Percentiles rank a stretch among this genome's conserved stretches.
phyloP scores from a whole-genome alignment of 306 rosid genomes.

The Mimosa bimucronata region DNA sequence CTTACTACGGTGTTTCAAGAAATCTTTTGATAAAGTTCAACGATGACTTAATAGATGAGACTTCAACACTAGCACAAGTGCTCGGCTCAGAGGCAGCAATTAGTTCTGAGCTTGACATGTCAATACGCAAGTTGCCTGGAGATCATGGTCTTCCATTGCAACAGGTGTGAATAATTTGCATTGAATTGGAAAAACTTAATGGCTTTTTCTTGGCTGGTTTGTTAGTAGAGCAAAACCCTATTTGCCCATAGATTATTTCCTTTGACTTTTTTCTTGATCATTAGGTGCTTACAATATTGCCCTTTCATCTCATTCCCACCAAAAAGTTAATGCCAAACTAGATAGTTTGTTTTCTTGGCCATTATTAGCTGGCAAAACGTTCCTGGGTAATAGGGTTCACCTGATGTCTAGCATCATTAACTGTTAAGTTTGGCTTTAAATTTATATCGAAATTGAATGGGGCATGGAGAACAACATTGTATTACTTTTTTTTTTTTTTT shows the following conservation, averaged over 20 bases:
- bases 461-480: neutral
- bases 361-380: neutral
- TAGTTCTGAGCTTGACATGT: slow-evolving; percentile 94
- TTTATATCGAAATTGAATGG: neutral
- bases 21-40: slow-evolving; percentile 89
- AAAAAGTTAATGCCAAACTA: neutral
- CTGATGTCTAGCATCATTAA: neutral
- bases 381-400: neutral
- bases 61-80: slow-evolving; percentile 76
- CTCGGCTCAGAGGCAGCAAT: slow-evolving; percentile 90
- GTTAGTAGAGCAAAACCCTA: neutral
- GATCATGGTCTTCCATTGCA: slow-evolving; percentile 95
- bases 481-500: no score
- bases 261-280: neutral
- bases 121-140: slow-evolving; percentile 84
- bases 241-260: neutral
- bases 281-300: neutral
- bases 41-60: slow-evolving; percentile 89
- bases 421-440: neutral
- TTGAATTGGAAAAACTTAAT: neutral
- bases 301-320: neutral
- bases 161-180: slow-evolving; percentile 61
- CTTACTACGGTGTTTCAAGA: slow-evolving; percentile 89
- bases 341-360: neutral
- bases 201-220: neutral